Conservation (phyloP, 345 rosid genomes). For the Moricandia arvensis region DNA sequence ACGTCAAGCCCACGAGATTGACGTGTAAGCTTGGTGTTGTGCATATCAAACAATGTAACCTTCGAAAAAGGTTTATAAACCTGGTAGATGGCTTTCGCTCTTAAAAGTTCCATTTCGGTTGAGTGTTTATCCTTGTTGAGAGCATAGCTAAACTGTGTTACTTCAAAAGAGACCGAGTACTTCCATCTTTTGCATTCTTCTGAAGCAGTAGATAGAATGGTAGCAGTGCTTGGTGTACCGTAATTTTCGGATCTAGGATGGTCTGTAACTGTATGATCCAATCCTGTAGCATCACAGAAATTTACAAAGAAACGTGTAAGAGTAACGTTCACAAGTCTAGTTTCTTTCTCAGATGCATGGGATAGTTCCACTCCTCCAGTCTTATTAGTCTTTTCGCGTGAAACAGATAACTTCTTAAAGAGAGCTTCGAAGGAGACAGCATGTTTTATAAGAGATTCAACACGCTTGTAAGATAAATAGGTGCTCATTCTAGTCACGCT, state of each 20-base stretch:
- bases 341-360: slow-evolving; percentile 75
- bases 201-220: too few relatives aligned
- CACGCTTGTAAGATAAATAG: slow-evolving; percentile 66
- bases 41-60: slow-evolving; percentile 70
- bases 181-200: too few relatives aligned
- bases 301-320: slow-evolving; percentile 80
- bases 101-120: slow-evolving; percentile 81
- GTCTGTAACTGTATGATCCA: too few relatives aligned
- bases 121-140: slow-evolving; percentile 87
- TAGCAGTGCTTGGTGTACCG: too few relatives aligned
- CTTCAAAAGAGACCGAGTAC: slow-evolving; percentile 66
- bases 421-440: slow-evolving; percentile 70
- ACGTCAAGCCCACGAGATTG: slow-evolving; percentile 86
- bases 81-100: slow-evolving; percentile 76
- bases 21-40: slow-evolving; percentile 79
- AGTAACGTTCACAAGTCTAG: slow-evolving; percentile 63
- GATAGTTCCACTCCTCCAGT: slow-evolving; percentile 51
- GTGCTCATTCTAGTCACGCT: slow-evolving; percentile 86
- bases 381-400: slow-evolving; percentile 47
- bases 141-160: slow-evolving; percentile 63
- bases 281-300: slow-evolving; percentile 54
- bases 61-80: slow-evolving; percentile 59
- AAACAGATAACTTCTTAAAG: slow-evolving; percentile 52
- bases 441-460: slow-evolving; percentile 66
- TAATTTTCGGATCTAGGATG: too few relatives aligned